Percentiles rank a stretch among this genome's conserved stretches.
These are phyloP conservation scores for Echium plantagineum DNA, from an alignment of 257 asterid genomes.

Conservation along the genomic window DNA sequence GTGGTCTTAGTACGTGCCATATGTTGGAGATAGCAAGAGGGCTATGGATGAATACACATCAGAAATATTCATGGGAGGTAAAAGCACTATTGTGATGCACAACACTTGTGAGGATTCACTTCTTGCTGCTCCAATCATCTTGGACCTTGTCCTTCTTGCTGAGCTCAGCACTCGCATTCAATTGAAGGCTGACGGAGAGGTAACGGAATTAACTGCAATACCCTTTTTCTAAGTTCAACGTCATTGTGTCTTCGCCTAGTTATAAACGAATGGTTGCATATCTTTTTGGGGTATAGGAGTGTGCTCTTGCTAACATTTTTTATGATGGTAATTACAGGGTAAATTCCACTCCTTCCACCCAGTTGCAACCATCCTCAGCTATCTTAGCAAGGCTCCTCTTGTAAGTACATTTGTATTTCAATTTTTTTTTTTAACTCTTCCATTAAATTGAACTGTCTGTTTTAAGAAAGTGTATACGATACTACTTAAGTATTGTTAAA, in stretches of 20 bases:
- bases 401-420: slow-evolving; percentile 35
- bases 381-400: slow-evolving; percentile 94
- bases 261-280: background rate
- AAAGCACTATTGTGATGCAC: slow-evolving; percentile 85
- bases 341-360: slow-evolving; percentile 97
- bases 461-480: too few relatives aligned
- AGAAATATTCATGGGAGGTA: slow-evolving; percentile 97
- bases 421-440: too few relatives aligned
- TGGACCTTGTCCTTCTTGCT: slow-evolving; percentile 93
- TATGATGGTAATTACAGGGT: slow-evolving; percentile 33
- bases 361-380: slow-evolving; percentile 86
- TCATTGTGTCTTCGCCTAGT: background rate
- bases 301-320: background rate
- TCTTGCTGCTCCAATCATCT: slow-evolving; percentile 87
- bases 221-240: background rate
- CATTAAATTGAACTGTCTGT: too few relatives aligned
- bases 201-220: background rate
- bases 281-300: too few relatives aligned
- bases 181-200: slow-evolving; percentile 78
- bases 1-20: slow-evolving; percentile 66
- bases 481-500: too few relatives aligned
- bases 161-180: slow-evolving; percentile 92
- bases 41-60: slow-evolving; percentile 99
- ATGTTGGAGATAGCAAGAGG: slow-evolving; percentile 95
- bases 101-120: slow-evolving; percentile 97